These are phyloP conservation scores for Pichia scutulata DNA, from an alignment of 805 yeast species.

Conservation along the genomic window DNA sequence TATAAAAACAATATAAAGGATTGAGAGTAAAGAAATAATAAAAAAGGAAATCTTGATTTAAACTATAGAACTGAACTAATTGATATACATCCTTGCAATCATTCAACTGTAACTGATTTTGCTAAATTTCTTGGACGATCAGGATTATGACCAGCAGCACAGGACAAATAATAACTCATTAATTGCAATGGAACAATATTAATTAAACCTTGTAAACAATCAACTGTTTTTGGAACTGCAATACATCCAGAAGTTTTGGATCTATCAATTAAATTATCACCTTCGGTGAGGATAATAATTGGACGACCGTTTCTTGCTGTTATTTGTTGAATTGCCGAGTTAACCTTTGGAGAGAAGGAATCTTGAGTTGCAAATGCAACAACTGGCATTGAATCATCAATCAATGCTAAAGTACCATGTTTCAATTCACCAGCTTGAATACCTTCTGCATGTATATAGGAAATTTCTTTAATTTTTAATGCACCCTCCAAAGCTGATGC, in stretches of 20 bases:
- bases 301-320: slow-evolving; percentile 97
- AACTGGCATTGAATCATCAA: slow-evolving; percentile 89
- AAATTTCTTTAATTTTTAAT: slow-evolving; percentile 92
- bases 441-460: slow-evolving; percentile 99
- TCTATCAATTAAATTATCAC: slow-evolving; percentile 55
- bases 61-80: neutral
- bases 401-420: slow-evolving; percentile 96
- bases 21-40: neutral
- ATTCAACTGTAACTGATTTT: slow-evolving; percentile 96
- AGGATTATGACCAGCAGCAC: slow-evolving; percentile 89
- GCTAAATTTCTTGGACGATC: slow-evolving; percentile 99
- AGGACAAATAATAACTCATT: slow-evolving; percentile 96
- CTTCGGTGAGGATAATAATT: slow-evolving; percentile 79
- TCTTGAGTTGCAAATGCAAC: slow-evolving; percentile 95
- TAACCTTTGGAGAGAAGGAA: slow-evolving; percentile 90
- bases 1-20: neutral
- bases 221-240: slow-evolving; percentile 93
- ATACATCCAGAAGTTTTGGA: slow-evolving; percentile 59
- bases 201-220: slow-evolving; percentile 93
- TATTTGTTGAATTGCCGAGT: slow-evolving; percentile 93
- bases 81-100: slow-evolving; percentile 12
- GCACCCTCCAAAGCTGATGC: slow-evolving; percentile 99
- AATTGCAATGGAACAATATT: slow-evolving; percentile 92
- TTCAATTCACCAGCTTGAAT: slow-evolving; percentile 98
- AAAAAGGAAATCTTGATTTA: neutral